Conservation (phyloP, 192 early-diverging fungal genomes). For the Umbelopsis vinacea region DNA sequence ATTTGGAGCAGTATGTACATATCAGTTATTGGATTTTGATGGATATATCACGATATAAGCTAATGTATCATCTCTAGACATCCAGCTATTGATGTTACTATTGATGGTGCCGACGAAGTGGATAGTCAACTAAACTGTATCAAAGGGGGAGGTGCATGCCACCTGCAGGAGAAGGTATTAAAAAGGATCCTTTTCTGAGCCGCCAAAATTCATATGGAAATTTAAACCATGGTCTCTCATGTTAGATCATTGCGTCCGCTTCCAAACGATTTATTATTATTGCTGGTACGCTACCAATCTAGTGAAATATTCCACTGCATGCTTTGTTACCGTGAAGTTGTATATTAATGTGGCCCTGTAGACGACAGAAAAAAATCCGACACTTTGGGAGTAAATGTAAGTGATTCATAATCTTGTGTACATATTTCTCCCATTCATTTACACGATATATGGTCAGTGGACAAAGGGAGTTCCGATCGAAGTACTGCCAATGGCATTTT, state of each 20-base stretch:
- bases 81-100: conserved; percentile 83
- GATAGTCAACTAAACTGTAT: conserved; percentile 89
- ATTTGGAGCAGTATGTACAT: conserved; percentile 65
- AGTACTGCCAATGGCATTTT: conserved; percentile 84
- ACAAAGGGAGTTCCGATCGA: conserved; percentile 89
- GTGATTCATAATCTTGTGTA: background rate
- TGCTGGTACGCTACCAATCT: conserved; percentile 49
- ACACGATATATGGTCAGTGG: conserved; percentile 62
- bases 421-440: background rate
- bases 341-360: background rate
- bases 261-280: conserved; percentile 86
- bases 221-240: background rate
- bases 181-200: background rate
- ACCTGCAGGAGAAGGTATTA: conserved; percentile 88
- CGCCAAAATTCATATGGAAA: background rate
- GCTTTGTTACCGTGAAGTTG: background rate
- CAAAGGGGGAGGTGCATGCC: conserved; percentile 95
- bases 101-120: conserved; percentile 91
- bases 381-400: conserved; percentile 71
- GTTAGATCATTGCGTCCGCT: conserved; percentile 69
- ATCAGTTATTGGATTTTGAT: background rate
- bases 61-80: conserved; percentile 45
- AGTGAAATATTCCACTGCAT: background rate
- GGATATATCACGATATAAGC: background rate
- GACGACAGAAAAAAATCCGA: conserved; percentile 87